A percentile compares a stretch with the other conserved stretches of the same genome.
phyloP scores from a whole-genome alignment of 140 eudicot species.

The Bidens hawaiensis region DNA sequence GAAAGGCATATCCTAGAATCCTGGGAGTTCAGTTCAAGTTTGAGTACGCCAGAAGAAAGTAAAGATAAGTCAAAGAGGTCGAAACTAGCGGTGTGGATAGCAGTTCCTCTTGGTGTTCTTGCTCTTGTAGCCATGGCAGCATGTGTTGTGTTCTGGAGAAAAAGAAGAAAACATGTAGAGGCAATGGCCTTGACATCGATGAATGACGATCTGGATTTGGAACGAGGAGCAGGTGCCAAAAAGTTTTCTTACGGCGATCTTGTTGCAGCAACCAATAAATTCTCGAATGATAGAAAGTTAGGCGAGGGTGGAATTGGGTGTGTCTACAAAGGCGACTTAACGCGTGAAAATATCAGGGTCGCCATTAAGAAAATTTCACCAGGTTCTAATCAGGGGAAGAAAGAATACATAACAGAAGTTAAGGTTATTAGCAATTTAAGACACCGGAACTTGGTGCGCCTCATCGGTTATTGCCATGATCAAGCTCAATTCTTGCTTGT shows the following conservation, averaged over 20 bases:
- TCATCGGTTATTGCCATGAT: slow-evolving; percentile 62
- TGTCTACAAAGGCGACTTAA: slow-evolving; percentile 47
- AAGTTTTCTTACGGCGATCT: slow-evolving; percentile 45
- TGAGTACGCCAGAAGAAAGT: neutral
- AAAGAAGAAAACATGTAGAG: slow-evolving; percentile 1
- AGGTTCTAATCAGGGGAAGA: slow-evolving; percentile 52
- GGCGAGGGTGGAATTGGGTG: slow-evolving; percentile 75
- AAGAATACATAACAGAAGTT: slow-evolving; percentile 47
- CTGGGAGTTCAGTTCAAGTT: slow-evolving; percentile 44
- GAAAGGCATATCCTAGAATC: slow-evolving; percentile 27
- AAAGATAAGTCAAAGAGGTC: slow-evolving; percentile 1
- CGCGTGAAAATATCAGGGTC: slow-evolving; percentile 18
- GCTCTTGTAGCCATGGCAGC: neutral
- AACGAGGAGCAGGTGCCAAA: slow-evolving; percentile 46
- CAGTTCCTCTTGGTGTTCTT: slow-evolving; percentile 16
- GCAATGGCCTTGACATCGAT: slow-evolving; percentile 25
- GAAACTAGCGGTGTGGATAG: slow-evolving; percentile 24
- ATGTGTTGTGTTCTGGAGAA: slow-evolving; percentile 6
- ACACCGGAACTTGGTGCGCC: slow-evolving; percentile 51
- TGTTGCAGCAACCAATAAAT: slow-evolving; percentile 45
- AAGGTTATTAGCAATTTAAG: slow-evolving; percentile 52
- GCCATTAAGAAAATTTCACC: slow-evolving; percentile 62
- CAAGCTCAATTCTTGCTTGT: slow-evolving; percentile 43
- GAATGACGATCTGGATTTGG: slow-evolving; percentile 41
- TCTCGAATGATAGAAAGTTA: slow-evolving; percentile 40